Percentiles rank a stretch among this genome's conserved stretches.
These are phyloP conservation scores for Fusarium verrucosum DNA, from an alignment of 2,329 filamentous ascomycete genomes.

Conservation along the genomic window DNA sequence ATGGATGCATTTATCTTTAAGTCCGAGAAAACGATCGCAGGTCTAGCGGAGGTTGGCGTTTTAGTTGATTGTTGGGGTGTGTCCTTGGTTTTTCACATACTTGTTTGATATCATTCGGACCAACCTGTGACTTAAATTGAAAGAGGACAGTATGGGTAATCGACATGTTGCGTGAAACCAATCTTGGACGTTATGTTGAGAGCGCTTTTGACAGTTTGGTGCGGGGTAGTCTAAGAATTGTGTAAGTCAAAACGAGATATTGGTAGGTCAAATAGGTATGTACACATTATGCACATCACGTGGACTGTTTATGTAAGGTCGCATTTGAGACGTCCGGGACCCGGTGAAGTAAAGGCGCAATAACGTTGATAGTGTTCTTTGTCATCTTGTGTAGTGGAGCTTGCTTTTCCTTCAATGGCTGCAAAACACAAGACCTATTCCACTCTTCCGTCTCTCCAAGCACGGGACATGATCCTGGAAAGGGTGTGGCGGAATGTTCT, in stretches of 20 bases:
- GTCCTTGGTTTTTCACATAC: background rate
- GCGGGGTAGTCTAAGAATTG: background rate
- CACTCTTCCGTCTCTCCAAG: no score
- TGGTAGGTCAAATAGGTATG: background rate
- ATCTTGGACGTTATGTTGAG: background rate
- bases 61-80: background rate
- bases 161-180: background rate
- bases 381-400: no score
- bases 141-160: conserved; percentile 15
- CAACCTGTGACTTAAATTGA: conserved; percentile 8
- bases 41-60: background rate
- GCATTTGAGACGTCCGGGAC: no score
- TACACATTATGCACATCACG: background rate
- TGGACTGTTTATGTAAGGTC: background rate
- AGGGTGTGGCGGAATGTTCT: conserved; percentile 32
- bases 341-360: no score
- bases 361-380: no score
- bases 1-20: conserved; percentile 13
- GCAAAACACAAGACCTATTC: no score
- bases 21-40: conserved; percentile 2
- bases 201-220: background rate
- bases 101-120: background rate
- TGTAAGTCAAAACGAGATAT: no score
- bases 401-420: no score
- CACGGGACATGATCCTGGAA: no score